Percentiles rank a stretch among this genome's conserved stretches.
phyloP scores from a whole-genome alignment of 2,329 filamentous ascomycete species.

The Gliomastix tumulicola region DNA sequence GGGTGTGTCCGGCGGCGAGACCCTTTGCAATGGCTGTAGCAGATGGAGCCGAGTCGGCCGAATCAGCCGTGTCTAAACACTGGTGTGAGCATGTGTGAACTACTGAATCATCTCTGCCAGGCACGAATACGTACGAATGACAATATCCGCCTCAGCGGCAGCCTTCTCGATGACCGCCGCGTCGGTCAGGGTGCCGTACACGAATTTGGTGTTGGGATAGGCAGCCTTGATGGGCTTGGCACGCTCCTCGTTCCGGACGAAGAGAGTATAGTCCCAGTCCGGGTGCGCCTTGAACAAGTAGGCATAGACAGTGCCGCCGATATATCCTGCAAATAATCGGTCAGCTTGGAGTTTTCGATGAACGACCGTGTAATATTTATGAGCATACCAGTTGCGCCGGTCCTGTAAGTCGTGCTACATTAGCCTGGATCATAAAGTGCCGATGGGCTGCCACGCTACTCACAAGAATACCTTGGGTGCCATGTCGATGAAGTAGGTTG shows the following conservation, averaged over 20 bases:
- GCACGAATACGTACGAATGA: conserved; percentile 31
- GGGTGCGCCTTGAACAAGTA: conserved; percentile 33
- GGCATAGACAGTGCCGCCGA: conserved; percentile 43
- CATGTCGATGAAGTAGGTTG: too few relatives aligned
- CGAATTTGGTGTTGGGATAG: conserved; percentile 39
- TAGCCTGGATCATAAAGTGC: background rate
- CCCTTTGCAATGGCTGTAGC: conserved; percentile 39
- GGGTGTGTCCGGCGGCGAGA: conserved; percentile 31
- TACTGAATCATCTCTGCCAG: background rate
- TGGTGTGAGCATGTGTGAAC: background rate
- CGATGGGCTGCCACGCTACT: background rate
- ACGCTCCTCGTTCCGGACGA: conserved; percentile 39
- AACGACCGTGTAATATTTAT: too few relatives aligned
- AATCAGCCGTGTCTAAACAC: conserved; percentile 42
- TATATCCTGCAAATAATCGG: conserved; percentile 29
- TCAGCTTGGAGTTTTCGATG: too few relatives aligned
- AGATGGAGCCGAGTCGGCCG: conserved; percentile 32
- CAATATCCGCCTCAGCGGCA: conserved; percentile 41
- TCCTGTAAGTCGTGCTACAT: background rate
- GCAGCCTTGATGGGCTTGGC: conserved; percentile 32
- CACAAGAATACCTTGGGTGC: conserved; percentile 4
- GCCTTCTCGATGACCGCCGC: conserved; percentile 40
- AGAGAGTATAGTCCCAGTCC: conserved; percentile 35
- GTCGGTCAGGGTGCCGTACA: conserved; percentile 40
- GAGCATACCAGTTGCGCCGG: conserved; percentile 5